A percentile compares a stretch with the other conserved stretches of the same genome.
phyloP scores from a whole-genome alignment of 208 protist genomes.

The Strigomonas culicis region DNA sequence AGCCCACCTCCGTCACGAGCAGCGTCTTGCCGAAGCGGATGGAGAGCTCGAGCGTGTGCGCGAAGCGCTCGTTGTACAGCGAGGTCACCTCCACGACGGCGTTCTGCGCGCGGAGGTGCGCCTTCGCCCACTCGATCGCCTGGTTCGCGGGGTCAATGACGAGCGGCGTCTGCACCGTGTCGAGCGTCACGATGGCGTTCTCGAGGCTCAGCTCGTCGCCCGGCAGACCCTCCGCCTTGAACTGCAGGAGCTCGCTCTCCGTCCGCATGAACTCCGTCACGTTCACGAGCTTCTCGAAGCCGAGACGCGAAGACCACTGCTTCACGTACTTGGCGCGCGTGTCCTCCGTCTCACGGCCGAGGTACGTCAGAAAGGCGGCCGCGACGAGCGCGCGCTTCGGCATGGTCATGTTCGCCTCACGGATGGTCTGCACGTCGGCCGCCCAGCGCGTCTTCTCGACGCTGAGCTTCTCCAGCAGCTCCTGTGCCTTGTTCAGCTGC shows the following conservation, averaged over 20 bases:
- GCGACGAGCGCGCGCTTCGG: slow-evolving; percentile 85
- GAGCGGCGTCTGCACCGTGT: slow-evolving; percentile 87
- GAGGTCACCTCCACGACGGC: slow-evolving; percentile 81
- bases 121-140: slow-evolving; percentile 91
- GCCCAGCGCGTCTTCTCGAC: slow-evolving; percentile 95
- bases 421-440: slow-evolving; percentile 64
- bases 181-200: slow-evolving; percentile 95
- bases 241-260: slow-evolving; percentile 93
- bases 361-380: slow-evolving; percentile 93
- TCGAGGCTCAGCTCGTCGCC: slow-evolving; percentile 94
- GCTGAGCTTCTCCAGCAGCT: slow-evolving; percentile 93
- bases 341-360: slow-evolving; percentile 83
- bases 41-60: slow-evolving; percentile 94
- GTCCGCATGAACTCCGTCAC: slow-evolving; percentile 90
- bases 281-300: slow-evolving; percentile 26
- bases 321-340: slow-evolving; percentile 55
- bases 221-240: slow-evolving; percentile 94
- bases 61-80: slow-evolving; percentile 92
- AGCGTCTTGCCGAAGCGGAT: slow-evolving; percentile 98
- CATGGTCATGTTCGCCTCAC: slow-evolving; percentile 58
- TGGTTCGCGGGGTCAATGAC: slow-evolving; percentile 96
- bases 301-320: slow-evolving; percentile 78
- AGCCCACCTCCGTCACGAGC: slow-evolving; percentile 94
- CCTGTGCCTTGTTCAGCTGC: slow-evolving; percentile 87
- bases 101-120: slow-evolving; percentile 73